These are phyloP conservation scores for Discostella stelligeroides DNA, from an alignment of 108 stramenopile genomes.

Conservation along the genomic window DNA sequence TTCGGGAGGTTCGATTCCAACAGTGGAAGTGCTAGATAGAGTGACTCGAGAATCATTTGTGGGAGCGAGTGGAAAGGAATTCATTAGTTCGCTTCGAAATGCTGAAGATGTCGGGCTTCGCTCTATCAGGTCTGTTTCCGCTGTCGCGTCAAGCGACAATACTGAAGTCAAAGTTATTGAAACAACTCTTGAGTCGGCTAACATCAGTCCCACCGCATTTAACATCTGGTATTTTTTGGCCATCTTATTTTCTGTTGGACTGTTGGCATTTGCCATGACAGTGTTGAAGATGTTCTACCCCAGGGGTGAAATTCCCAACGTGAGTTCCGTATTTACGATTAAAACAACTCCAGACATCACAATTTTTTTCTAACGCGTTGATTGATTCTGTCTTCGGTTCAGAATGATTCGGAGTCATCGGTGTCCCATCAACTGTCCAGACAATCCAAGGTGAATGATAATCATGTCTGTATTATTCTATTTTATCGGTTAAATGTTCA, in stretches of 20 bases:
- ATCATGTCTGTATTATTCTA: too few species aligned
- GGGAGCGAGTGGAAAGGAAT: not conserved
- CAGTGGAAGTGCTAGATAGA: not conserved
- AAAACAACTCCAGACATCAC: too few species aligned
- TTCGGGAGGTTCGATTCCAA: not conserved
- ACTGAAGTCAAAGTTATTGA: not conserved
- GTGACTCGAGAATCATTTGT: not conserved
- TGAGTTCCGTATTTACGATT: too few species aligned
- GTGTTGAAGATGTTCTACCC: not conserved
- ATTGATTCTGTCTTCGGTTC: too few species aligned
- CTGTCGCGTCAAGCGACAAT: not conserved
- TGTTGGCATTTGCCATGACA: not conserved
- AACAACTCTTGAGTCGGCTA: not conserved
- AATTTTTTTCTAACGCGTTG: too few species aligned
- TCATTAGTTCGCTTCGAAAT: not conserved
- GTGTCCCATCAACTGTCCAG: too few species aligned
- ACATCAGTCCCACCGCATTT: not conserved
- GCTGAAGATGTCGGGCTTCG: not conserved
- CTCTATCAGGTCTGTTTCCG: not conserved
- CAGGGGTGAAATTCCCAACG: not conserved
- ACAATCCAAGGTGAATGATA: too few species aligned
- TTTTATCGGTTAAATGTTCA: too few species aligned
- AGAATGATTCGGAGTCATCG: too few species aligned
- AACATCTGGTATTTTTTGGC: not conserved
- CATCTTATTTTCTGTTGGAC: not conserved